Percentiles rank a stretch among this genome's conserved stretches.
phyloP scores from a whole-genome alignment of 208 protist genomes.

The Tritrichomonas musculus region DNA sequence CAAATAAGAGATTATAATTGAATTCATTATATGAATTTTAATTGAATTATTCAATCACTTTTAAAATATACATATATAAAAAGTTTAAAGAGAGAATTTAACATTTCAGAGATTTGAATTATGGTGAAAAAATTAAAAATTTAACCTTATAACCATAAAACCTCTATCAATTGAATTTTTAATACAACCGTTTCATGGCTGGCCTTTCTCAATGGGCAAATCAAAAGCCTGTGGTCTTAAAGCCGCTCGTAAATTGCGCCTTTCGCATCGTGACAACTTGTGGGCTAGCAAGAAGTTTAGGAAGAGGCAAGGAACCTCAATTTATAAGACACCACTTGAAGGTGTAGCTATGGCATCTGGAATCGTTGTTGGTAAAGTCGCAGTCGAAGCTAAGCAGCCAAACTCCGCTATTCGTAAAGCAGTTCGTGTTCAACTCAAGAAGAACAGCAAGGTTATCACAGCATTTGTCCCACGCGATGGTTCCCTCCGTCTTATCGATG shows the following conservation, averaged over 20 bases:
- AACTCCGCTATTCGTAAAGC: constrained; percentile 99
- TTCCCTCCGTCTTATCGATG: constrained; percentile 96
- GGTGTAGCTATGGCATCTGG: constrained; percentile 9
- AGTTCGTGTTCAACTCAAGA: constrained; percentile 99
- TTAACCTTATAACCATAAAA: too few relatives aligned
- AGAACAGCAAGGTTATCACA: constrained; percentile 99
- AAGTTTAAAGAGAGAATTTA: too few relatives aligned
- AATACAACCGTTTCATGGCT: too few relatives aligned
- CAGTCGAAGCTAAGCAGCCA: constrained; percentile 98
- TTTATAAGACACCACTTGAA: constrained; percentile 23
- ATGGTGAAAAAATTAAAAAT: too few relatives aligned
- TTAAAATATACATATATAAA: too few relatives aligned
- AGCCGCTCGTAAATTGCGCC: background rate
- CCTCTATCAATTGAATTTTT: too few relatives aligned
- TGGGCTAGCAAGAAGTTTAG: background rate
- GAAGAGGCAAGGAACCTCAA: background rate
- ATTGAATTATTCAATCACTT: too few relatives aligned
- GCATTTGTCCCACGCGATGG: constrained; percentile 98
- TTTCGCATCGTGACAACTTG: background rate
- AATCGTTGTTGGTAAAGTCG: background rate
- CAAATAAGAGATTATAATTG: too few relatives aligned
- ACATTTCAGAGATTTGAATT: too few relatives aligned
- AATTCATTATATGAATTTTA: too few relatives aligned
- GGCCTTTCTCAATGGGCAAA: constrained; percentile 34
- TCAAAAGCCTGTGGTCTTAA: background rate